phyloP scores from a whole-genome alignment of 805 yeast genomes.

The Saccharomyces cerevisiae region DNA sequence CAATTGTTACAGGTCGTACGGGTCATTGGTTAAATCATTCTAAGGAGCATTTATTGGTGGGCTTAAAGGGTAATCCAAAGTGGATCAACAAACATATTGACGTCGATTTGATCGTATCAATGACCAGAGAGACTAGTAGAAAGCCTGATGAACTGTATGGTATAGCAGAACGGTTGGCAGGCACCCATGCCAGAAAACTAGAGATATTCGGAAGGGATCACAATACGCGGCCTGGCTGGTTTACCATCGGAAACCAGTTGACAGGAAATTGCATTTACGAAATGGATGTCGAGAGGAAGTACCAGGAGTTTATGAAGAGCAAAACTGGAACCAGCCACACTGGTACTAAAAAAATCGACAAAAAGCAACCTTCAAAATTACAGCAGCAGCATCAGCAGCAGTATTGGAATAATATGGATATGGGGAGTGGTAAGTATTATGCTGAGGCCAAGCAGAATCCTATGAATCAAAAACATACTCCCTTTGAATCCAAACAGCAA shows the following conservation, averaged over 20 bases:
- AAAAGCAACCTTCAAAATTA: neutral
- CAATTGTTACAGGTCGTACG: conserved; percentile 90
- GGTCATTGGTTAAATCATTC: conserved; percentile 97
- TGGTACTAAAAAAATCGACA: neutral
- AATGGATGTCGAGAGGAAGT: conserved; percentile 42
- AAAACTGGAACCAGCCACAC: neutral
- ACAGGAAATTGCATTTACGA: conserved; percentile 52
- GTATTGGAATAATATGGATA: neutral
- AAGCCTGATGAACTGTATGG: conserved; percentile 90
- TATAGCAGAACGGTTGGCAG: conserved; percentile 77
- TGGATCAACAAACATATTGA: conserved; percentile 67
- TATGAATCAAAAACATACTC: neutral
- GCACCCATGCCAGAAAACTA: conserved; percentile 64
- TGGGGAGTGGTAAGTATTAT: neutral
- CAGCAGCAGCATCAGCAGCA: neutral
- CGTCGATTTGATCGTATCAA: conserved; percentile 68
- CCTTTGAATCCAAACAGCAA: neutral
- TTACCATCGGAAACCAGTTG: conserved; percentile 77
- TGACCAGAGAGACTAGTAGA: conserved; percentile 80
- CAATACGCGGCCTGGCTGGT: conserved; percentile 84
- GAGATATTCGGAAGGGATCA: conserved; percentile 87
- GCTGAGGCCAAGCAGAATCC: neutral
- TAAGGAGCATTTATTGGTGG: conserved; percentile 82
- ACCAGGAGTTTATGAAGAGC: conserved; percentile 19
- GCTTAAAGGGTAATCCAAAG: conserved; percentile 68